Evolutionary conservation across 371 early-diverging fungal species (phyloP), one percentile per base, ranked within the genome.

Genomic region (Capillidium rhysosporum): DNA sequence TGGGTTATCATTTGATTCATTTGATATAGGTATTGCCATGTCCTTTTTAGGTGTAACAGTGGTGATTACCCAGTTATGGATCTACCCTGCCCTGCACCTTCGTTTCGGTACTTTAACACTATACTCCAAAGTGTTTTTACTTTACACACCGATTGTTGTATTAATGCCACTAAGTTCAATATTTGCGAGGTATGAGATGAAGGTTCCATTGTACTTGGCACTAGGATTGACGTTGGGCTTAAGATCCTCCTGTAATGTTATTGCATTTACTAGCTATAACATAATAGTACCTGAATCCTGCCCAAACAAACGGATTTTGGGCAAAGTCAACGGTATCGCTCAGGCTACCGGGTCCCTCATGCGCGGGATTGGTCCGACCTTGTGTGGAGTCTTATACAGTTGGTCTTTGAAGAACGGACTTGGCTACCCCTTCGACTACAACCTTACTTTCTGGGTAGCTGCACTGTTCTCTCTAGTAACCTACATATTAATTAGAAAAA

Each of bases 241-340:
- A 39, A 12, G 39, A 16, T n/a, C n/a, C n/a, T n/a, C n/a, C n/a
- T n/a, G n/a, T n/a, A n/a, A n/a, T n/a, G 75, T 74, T 29, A 59
- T 75, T 29, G 60, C 69, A 0, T 80, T 74, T 54, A 86, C 82
- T 1, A 65, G 74, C 1, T 57, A 75, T 46, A 76, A 75, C 66
- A 69, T 79, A 26, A 66, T 79, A 69, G 70, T 71, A 18, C 14
- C 53, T 10, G 48, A 57, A 25, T 34, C 54, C 8, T 57, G 52
- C 1, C 45, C 29, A 5, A 10, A 23, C 14, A 52, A 30, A 12
- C 34, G 66, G 25, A 59, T 70, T 10, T 65, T 85, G 21, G 84
- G 84, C 0, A 70, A 69, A 0, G 79, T 85, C 12, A 82, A 83
- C 49, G 82, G 82, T 4, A 61, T 80, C 10, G 75, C 73, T 1